A percentile compares a stretch with the other conserved stretches of the same genome.
phyloP scores from a whole-genome alignment of 164 flowering plant species.

The Brasenia schreberi region DNA sequence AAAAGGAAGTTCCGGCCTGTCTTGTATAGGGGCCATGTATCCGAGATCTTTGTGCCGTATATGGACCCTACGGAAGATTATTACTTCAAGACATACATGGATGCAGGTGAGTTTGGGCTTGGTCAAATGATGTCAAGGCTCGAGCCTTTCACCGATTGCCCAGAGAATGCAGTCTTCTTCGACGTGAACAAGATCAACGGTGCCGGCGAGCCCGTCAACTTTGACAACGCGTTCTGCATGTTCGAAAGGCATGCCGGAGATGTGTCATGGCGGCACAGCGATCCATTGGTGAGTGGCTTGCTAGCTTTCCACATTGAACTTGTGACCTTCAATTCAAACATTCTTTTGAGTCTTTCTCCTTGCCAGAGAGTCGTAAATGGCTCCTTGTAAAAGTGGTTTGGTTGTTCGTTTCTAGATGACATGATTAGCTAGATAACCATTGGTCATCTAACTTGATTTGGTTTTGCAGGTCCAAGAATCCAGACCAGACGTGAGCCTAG shows the following conservation, averaged over 20 bases:
- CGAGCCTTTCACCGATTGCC: constrained; percentile 36
- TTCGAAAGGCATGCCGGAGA: constrained; percentile 49
- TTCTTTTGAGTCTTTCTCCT: neutral
- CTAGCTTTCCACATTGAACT: neutral
- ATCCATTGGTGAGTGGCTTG: neutral
- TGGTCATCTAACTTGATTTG: too few relatives aligned
- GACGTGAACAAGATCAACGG: constrained; percentile 25
- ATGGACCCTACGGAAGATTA: constrained; percentile 54
- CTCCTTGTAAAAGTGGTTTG: neutral
- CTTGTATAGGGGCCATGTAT: constrained; percentile 37
- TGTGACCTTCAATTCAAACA: neutral
- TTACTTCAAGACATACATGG: constrained; percentile 44
- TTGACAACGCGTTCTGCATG: constrained; percentile 32
- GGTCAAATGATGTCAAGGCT: constrained; percentile 40
- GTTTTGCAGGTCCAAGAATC: constrained; percentile 30
- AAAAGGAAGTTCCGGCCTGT: constrained; percentile 23
- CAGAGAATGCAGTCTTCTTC: constrained; percentile 33
- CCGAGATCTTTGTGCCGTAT: constrained; percentile 60
- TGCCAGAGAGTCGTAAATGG: neutral
- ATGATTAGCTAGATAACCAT: neutral
- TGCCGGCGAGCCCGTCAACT: constrained; percentile 25
- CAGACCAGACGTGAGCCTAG: constrained; percentile 33
- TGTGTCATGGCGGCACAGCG: constrained; percentile 47
- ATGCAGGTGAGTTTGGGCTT: constrained; percentile 51
- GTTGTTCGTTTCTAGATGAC: neutral